phyloP scores from a whole-genome alignment of 78 protist species.

The Planoprotostelium fungivorum region DNA sequence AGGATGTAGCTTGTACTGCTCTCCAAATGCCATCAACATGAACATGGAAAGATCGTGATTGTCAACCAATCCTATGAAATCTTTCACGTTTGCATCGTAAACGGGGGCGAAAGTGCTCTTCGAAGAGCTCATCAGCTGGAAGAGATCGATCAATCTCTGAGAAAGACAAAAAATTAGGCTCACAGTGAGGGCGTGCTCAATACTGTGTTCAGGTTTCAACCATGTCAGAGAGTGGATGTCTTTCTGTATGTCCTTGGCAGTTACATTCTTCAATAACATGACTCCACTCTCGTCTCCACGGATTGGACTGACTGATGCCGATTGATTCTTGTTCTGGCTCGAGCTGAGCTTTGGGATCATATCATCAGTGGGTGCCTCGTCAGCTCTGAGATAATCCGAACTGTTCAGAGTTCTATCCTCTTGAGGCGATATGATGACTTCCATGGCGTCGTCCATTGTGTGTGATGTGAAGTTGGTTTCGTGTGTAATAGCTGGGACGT shows the following conservation, averaged over 20 bases:
- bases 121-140: not conserved
- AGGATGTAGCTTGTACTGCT: not conserved
- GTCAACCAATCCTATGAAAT: not conserved
- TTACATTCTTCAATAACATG: not conserved
- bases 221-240: not conserved
- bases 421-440: not conserved
- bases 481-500: too few relatives aligned
- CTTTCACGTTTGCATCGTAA: not conserved
- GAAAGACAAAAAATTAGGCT: too few relatives aligned
- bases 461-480: not conserved
- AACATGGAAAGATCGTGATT: not conserved
- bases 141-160: too few relatives aligned
- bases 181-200: not conserved
- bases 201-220: not conserved
- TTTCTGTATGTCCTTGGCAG: not conserved
- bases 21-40: not conserved
- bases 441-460: not conserved
- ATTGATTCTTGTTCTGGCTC: too few relatives aligned
- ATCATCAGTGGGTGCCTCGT: not conserved
- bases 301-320: too few relatives aligned
- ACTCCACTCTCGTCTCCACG: not conserved
- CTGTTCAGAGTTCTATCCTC: not conserved
- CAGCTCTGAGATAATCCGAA: not conserved
- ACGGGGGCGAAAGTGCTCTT: not conserved
- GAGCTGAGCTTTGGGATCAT: not conserved